phyloP scores from a whole-genome alignment of 2,329 filamentous ascomycete species.

The Aspergillus vadensis region DNA sequence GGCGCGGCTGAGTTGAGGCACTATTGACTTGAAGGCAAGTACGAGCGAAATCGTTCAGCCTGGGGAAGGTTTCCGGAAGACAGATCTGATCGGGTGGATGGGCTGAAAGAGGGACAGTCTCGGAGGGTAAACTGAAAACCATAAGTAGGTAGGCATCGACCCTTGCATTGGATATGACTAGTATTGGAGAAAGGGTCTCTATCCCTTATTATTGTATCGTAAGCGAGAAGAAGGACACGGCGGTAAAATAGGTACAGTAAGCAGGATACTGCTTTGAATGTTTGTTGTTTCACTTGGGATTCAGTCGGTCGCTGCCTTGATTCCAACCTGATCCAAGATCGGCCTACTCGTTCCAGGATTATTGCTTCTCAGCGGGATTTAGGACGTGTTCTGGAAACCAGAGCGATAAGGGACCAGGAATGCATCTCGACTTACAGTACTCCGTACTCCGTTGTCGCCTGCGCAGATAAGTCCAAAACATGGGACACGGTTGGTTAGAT shows the following conservation, averaged over 20 bases:
- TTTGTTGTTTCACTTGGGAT: background rate
- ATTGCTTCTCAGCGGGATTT: background rate
- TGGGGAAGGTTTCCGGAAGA: background rate
- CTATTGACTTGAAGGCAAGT: background rate
- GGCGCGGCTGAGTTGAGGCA: background rate
- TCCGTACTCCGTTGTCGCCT: background rate
- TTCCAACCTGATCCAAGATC: background rate
- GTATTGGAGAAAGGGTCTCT: background rate
- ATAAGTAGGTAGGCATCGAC: background rate
- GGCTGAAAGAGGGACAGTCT: background rate
- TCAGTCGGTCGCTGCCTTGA: background rate
- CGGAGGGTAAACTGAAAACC: background rate
- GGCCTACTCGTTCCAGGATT: background rate
- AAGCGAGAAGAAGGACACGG: background rate
- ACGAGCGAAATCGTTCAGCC: background rate
- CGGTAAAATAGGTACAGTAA: background rate
- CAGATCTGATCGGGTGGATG: background rate
- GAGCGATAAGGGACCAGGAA: background rate
- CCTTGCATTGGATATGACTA: background rate
- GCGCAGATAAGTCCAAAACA: background rate
- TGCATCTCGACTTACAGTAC: background rate
- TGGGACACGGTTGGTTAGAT: background rate
- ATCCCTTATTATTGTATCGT: constrained; percentile 4
- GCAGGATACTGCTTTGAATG: background rate
- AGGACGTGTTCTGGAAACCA: no score